Conservation (phyloP, 768 basidiomycete species). For the Podaxis sp. region DNA sequence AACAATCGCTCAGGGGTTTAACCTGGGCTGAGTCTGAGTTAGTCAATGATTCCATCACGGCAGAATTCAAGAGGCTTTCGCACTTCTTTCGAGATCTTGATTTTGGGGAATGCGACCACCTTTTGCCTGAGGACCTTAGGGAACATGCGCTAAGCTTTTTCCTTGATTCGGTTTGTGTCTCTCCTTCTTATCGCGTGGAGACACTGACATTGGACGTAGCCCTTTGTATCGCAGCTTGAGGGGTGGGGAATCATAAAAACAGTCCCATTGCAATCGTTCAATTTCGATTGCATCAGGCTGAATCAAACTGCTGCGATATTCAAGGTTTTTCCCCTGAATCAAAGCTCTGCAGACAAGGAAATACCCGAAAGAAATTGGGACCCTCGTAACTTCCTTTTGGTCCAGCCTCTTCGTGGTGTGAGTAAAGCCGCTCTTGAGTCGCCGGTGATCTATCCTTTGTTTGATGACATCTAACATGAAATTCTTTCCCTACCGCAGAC, state of each 20-base stretch:
- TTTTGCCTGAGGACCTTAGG: too few species aligned
- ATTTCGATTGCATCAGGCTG: not conserved
- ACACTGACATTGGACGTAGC: not conserved
- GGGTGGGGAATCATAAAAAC: not conserved
- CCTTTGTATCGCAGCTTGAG: not conserved
- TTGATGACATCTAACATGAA: not conserved
- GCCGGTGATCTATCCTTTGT: too few species aligned
- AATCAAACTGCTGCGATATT: not conserved
- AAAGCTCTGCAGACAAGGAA: not conserved
- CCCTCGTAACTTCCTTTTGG: not conserved
- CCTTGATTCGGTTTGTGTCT: not conserved
- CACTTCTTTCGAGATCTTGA: not conserved
- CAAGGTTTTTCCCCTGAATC: not conserved
- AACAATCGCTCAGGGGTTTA: not conserved
- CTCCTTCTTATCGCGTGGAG: not conserved
- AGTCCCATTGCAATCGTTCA: not conserved
- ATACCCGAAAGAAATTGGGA: not conserved
- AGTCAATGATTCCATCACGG: not conserved
- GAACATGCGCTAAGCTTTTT: not conserved
- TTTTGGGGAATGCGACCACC: not conserved
- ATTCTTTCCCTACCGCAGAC: not conserved
- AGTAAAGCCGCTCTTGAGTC: not conserved
- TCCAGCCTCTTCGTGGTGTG: not conserved
- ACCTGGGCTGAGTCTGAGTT: not conserved
- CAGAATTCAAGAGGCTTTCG: not conserved